A percentile compares a stretch with the other conserved stretches of the same genome.
These are phyloP conservation scores for Penicillium sp. DNA, from an alignment of 2,329 filamentous ascomycete species.

Conservation along the genomic window DNA sequence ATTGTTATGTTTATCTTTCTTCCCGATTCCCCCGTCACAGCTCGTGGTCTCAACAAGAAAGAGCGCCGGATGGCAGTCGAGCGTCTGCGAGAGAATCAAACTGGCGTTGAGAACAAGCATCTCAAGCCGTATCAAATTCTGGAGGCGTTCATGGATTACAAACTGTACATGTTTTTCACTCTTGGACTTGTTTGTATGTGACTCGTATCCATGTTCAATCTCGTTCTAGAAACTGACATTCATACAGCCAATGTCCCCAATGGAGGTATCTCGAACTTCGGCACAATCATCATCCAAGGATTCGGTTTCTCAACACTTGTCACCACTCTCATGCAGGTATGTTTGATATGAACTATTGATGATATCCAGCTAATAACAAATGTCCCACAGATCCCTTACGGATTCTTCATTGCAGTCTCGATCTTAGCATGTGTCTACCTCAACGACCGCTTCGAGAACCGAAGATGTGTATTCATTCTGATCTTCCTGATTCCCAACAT, in stretches of 20 bases:
- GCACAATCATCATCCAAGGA: constrained; percentile 58
- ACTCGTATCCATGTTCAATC: too few species aligned
- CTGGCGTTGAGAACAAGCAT: constrained; percentile 57
- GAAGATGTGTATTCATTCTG: constrained; percentile 55
- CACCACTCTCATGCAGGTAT: constrained; percentile 54
- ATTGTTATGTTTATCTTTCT: constrained; percentile 58
- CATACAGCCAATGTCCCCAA: constrained; percentile 50
- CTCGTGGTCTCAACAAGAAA: constrained; percentile 51
- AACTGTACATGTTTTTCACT: constrained; percentile 58
- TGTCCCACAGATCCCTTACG: constrained; percentile 46
- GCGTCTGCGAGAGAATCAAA: constrained; percentile 57
- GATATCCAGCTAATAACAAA: background rate
- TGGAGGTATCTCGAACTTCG: constrained; percentile 60
- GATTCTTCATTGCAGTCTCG: constrained; percentile 51
- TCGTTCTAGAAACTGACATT: background rate
- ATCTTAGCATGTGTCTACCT: constrained; percentile 51
- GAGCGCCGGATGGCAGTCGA: constrained; percentile 58
- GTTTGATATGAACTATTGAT: background rate
- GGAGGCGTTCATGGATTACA: constrained; percentile 59
- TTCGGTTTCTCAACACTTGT: constrained; percentile 57
- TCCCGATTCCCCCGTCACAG: constrained; percentile 58
- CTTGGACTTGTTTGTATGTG: constrained; percentile 48
- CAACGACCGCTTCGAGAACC: constrained; percentile 49
- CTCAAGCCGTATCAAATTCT: constrained; percentile 56
- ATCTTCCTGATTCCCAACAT: constrained; percentile 61